These are phyloP conservation scores for Pleurotus eryngii DNA, from an alignment of 768 basidiomycete species.

Conservation along the genomic window DNA sequence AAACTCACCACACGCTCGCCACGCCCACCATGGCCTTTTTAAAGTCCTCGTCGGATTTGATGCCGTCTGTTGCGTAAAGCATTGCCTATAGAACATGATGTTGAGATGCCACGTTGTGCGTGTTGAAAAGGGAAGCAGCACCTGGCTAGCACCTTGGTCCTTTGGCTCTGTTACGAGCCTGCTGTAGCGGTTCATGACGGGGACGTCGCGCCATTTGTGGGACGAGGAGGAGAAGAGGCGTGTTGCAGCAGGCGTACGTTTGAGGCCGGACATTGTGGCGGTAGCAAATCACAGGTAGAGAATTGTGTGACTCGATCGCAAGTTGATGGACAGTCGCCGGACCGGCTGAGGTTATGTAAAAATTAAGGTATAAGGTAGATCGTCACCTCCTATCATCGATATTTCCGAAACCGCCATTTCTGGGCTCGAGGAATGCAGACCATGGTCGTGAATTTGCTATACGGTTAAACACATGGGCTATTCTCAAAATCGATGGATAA, in stretches of 20 bases:
- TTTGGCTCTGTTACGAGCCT: conserved; percentile 86
- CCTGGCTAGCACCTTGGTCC: conserved; percentile 94
- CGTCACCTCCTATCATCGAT: too few species aligned
- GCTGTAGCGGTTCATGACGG: conserved; percentile 69
- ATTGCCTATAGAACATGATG: conserved; percentile 64
- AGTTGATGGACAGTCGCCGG: not conserved
- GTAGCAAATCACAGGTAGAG: conserved; percentile 1
- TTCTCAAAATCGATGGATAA: conserved; percentile 6
- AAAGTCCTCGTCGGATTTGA: conserved; percentile 78
- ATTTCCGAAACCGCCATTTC: not conserved
- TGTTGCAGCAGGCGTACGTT: not conserved
- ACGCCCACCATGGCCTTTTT: conserved; percentile 97
- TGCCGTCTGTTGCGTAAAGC: conserved; percentile 97
- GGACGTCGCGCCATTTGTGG: conserved; percentile 32
- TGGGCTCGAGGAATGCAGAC: not conserved
- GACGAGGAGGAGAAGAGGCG: conserved; percentile 2
- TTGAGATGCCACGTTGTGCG: conserved; percentile 6
- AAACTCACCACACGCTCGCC: conserved; percentile 87
- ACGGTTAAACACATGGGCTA: conserved; percentile 2
- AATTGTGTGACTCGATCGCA: conserved; percentile 8
- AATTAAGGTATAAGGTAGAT: not conserved
- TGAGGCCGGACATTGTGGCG: conserved; percentile 10
- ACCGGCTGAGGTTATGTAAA: conserved; percentile 1
- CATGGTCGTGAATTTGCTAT: not conserved
- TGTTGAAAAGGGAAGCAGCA: conserved; percentile 18